Percentiles rank a stretch among this genome's conserved stretches.
Evolutionary conservation across 2,329 filamentous ascomycete genomes (phyloP).

Genomic region (Hypomyces rosellus): DNA sequence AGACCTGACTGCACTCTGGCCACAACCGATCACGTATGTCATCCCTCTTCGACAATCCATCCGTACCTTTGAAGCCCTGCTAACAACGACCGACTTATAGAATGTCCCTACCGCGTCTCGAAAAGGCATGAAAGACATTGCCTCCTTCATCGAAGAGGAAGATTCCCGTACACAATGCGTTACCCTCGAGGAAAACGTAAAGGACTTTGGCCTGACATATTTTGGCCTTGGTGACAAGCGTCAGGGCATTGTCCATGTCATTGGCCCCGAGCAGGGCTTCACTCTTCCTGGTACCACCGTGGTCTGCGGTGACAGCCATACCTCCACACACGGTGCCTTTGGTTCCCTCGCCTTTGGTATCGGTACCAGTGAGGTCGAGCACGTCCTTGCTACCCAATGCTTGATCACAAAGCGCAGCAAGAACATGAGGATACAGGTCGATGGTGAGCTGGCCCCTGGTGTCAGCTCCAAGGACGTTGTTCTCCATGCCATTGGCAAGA

Average conservation of each 20-base stretch:
- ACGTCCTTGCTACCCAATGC: slow-evolving; percentile 94
- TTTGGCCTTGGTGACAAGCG: slow-evolving; percentile 95
- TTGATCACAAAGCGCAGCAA: slow-evolving; percentile 92
- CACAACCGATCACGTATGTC: slow-evolving; percentile 88
- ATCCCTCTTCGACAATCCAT: background rate
- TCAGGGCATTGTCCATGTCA: slow-evolving; percentile 97
- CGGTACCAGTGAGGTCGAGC: slow-evolving; percentile 96
- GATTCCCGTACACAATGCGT: slow-evolving; percentile 91
- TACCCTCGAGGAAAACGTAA: slow-evolving; percentile 95
- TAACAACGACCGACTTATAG: slow-evolving; percentile 37
- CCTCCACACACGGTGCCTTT: slow-evolving; percentile 95
- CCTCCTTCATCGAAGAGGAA: slow-evolving; percentile 87
- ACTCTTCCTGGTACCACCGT: slow-evolving; percentile 95
- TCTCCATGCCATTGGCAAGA: slow-evolving; percentile 84
- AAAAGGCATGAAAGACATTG: slow-evolving; percentile 90
- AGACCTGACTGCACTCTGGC: slow-evolving; percentile 94
- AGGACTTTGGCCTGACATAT: slow-evolving; percentile 92
- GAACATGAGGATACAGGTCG: slow-evolving; percentile 97
- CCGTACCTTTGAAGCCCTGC: background rate
- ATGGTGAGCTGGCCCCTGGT: slow-evolving; percentile 81
- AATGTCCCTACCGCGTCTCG: slow-evolving; percentile 90
- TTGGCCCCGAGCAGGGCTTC: slow-evolving; percentile 97
- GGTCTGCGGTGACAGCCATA: slow-evolving; percentile 96
- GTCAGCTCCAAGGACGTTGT: slow-evolving; percentile 96
- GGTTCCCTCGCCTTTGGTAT: slow-evolving; percentile 94